A percentile compares a stretch with the other conserved stretches of the same genome.
These are phyloP conservation scores for Domatiomyces globalis DNA, from an alignment of 2,329 filamentous ascomycete species.

Conservation along the genomic window DNA sequence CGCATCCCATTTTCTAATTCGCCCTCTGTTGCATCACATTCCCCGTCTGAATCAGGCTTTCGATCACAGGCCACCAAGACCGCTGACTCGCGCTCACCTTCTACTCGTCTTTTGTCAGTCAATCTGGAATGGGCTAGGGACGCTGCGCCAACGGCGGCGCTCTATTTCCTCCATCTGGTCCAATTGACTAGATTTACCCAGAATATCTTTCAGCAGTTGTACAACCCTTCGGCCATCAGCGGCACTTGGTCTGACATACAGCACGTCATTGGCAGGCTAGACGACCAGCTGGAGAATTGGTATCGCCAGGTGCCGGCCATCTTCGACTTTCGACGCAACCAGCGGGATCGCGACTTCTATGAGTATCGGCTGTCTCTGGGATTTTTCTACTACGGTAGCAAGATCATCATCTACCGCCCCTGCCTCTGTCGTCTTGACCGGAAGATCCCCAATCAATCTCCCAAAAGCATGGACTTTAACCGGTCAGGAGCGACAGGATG, in stretches of 20 bases:
- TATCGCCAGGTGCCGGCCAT: conserved; percentile 25
- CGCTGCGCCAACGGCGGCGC: conserved; percentile 24
- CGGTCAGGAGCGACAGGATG: conserved; percentile 27
- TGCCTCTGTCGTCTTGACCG: conserved; percentile 33
- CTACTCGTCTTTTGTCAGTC: conserved; percentile 5
- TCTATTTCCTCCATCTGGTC: conserved; percentile 28
- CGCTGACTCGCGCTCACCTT: conserved; percentile 14
- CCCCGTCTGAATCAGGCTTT: conserved; percentile 5
- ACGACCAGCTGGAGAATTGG: conserved; percentile 26
- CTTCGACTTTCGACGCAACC: conserved; percentile 24
- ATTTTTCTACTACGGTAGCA: conserved; percentile 31
- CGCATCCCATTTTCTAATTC: conserved; percentile 19
- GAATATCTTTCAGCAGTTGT: conserved; percentile 25
- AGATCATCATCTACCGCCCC: conserved; percentile 31
- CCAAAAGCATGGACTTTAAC: conserved; percentile 23
- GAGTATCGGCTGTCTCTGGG: conserved; percentile 29
- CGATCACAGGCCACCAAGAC: conserved; percentile 8
- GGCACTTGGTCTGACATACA: conserved; percentile 27
- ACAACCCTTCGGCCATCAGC: conserved; percentile 25
- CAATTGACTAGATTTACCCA: conserved; percentile 26
- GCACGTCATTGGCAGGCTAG: conserved; percentile 22
- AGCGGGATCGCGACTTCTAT: conserved; percentile 20
- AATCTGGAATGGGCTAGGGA: conserved; percentile 19
- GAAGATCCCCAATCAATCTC: conserved; percentile 19
- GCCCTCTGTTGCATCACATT: conserved; percentile 2